Percentiles rank a stretch among this genome's conserved stretches.
These are phyloP conservation scores for Chrysosphaeria jannelii DNA, from an alignment of 2,329 filamentous ascomycete genomes.

Conservation along the genomic window DNA sequence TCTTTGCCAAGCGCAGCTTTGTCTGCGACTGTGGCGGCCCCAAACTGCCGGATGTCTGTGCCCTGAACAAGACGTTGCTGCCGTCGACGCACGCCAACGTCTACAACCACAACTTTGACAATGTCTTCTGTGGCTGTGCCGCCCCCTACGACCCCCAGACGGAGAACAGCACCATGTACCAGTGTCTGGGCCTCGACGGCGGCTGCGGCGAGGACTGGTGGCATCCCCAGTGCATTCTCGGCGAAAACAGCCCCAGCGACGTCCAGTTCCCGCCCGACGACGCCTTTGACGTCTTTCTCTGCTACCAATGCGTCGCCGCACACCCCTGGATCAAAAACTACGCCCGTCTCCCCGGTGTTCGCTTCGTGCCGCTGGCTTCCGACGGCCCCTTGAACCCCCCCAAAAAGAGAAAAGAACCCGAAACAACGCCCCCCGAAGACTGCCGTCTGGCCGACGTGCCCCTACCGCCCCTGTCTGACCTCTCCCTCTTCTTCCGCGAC, in stretches of 20 bases:
- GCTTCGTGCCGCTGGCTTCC: conserved; percentile 48
- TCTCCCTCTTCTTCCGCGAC: conserved; percentile 59
- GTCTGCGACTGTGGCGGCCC: conserved; percentile 88
- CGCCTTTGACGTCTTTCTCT: conserved; percentile 68
- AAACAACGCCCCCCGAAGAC: no score
- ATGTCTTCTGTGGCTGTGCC: conserved; percentile 70
- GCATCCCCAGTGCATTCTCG: conserved; percentile 76
- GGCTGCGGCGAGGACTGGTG: conserved; percentile 97
- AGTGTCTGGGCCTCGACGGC: conserved; percentile 70
- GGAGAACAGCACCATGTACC: conserved; percentile 95
- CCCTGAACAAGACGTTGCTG: conserved; percentile 50
- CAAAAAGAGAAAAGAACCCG: no score
- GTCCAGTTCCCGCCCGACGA: conserved; percentile 71
- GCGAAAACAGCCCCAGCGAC: conserved; percentile 65
- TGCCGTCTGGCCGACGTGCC: no score
- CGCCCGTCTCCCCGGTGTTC: no score
- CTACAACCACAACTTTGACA: conserved; percentile 90
- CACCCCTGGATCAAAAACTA: conserved; percentile 83
- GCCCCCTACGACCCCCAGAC: conserved; percentile 67
- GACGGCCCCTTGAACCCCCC: conserved; percentile 45
- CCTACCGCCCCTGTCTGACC: no score
- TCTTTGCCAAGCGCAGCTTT: conserved; percentile 88
- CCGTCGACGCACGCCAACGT: conserved; percentile 54
- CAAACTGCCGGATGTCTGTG: conserved; percentile 40
- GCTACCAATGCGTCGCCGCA: conserved; percentile 73